Percentiles rank a stretch among this genome's conserved stretches.
phyloP scores from a whole-genome alignment of 75 land plant genomes.

The Sequoia sempervirens region DNA sequence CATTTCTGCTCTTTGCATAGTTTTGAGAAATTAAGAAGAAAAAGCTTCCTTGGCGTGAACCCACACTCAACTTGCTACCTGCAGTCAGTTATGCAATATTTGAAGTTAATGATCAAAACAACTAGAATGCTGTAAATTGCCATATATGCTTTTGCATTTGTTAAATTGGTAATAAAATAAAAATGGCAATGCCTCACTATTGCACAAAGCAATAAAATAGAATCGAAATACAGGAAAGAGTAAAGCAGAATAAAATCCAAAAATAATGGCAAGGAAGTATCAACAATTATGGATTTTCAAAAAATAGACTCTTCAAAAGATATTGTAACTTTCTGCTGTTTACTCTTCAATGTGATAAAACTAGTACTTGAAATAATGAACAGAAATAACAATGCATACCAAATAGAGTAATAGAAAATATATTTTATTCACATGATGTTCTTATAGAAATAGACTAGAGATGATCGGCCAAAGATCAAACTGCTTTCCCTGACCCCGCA shows the following conservation, averaged over 20 bases:
- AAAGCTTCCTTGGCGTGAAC: not conserved
- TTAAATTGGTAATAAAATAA: not conserved
- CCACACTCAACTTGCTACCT: constrained; percentile 12
- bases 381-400: too few species aligned
- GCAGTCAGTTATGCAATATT: not conserved
- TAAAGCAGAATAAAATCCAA: not conserved
- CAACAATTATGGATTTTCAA: not conserved
- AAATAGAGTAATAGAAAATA: too few species aligned
- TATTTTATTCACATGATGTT: too few species aligned
- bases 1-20: not conserved
- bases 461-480: too few species aligned
- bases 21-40: constrained; percentile 4
- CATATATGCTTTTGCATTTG: not conserved
- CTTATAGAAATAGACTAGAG: too few species aligned
- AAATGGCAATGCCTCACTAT: not conserved
- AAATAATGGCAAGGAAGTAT: not conserved
- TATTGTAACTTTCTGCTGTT: not conserved
- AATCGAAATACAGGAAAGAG: not conserved
- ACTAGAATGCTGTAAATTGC: not conserved
- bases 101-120: not conserved
- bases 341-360: too few species aligned
- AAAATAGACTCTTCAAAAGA: not conserved
- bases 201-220: not conserved
- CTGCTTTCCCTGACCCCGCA: too few species aligned
- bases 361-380: too few species aligned